Conservation (phyloP, 495 filamentous ascomycete genomes). For the Penicillium verhagenii region DNA sequence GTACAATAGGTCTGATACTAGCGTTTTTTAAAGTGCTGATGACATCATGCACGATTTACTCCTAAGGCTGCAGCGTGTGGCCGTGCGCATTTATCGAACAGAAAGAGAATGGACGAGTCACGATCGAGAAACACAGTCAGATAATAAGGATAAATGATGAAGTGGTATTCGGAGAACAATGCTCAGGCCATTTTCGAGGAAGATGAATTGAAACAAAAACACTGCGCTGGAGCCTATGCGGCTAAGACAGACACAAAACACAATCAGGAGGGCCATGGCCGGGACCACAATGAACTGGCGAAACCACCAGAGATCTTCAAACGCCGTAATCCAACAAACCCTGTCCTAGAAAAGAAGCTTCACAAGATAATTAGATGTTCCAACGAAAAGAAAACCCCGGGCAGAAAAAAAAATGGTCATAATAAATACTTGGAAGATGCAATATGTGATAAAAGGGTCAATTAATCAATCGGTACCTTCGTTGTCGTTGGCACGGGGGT, state of each 20-base stretch:
- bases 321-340: constrained; percentile 4
- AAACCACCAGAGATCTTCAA: not conserved
- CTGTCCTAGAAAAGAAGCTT: not conserved
- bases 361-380: not conserved
- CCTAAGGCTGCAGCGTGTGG: not conserved
- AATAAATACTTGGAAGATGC: constrained; percentile 1
- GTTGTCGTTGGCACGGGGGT: constrained; percentile 21
- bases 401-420: not conserved
- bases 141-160: constrained; percentile 13
- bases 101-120: not conserved
- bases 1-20: not conserved
- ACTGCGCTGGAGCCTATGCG: not conserved
- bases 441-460: constrained; percentile 3
- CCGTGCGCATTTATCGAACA: constrained; percentile 10
- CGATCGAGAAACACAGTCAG: not conserved
- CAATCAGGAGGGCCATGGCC: not conserved
- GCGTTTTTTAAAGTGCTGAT: constrained; percentile 7
- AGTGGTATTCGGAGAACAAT: not conserved
- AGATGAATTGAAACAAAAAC: not conserved
- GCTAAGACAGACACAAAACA: not conserved
- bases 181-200: not conserved
- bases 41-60: constrained; percentile 10
- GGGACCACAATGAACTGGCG: not conserved
- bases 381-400: not conserved
- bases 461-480: constrained; percentile 2